Percentiles rank a stretch among this genome's conserved stretches.
Evolutionary conservation across 1,139 yeast genomes (phyloP).

Genomic region (Zygosaccharomyces sapae): DNA sequence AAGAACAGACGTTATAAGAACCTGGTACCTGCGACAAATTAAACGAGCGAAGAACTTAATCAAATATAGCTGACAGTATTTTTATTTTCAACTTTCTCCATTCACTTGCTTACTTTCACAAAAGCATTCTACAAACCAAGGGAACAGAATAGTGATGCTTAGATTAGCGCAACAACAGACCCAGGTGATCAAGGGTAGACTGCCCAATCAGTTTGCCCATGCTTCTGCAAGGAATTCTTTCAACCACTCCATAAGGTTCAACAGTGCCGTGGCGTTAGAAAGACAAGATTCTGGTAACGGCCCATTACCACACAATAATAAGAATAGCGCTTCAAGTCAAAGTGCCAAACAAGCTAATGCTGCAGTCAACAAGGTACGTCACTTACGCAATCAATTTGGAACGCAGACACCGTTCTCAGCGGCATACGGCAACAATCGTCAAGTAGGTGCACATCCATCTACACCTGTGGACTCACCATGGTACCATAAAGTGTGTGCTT

Average conservation of each 20-base stretch:
- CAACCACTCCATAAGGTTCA: constrained; percentile 24
- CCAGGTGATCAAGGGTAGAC: constrained; percentile 26
- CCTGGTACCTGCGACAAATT: not conserved
- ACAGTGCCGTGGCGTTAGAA: constrained; percentile 25
- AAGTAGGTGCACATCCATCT: constrained; percentile 16
- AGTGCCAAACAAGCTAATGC: constrained; percentile 18
- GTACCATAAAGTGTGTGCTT: constrained; percentile 42
- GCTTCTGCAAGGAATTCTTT: constrained; percentile 24
- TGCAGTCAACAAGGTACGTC: constrained; percentile 24
- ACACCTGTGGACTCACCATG: constrained; percentile 38
- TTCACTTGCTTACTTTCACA: not conserved
- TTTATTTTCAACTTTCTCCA: not conserved
- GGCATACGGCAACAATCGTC: constrained; percentile 13
- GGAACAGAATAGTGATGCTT: constrained; percentile 15
- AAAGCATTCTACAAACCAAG: not conserved
- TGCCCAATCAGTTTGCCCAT: constrained; percentile 27
- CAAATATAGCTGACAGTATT: not conserved
- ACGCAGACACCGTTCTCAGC: constrained; percentile 3
- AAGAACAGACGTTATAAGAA: not conserved
- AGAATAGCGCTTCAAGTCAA: constrained; percentile 10
- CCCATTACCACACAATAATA: constrained; percentile 13
- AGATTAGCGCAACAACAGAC: constrained; percentile 27
- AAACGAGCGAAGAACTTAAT: not conserved
- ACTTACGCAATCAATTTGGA: constrained; percentile 18
- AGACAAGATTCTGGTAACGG: constrained; percentile 15